Evolutionary conservation across 306 rosid genomes (phyloP), one percentile per base, ranked within the genome.

Genomic region (Cicer arietinum): DNA sequence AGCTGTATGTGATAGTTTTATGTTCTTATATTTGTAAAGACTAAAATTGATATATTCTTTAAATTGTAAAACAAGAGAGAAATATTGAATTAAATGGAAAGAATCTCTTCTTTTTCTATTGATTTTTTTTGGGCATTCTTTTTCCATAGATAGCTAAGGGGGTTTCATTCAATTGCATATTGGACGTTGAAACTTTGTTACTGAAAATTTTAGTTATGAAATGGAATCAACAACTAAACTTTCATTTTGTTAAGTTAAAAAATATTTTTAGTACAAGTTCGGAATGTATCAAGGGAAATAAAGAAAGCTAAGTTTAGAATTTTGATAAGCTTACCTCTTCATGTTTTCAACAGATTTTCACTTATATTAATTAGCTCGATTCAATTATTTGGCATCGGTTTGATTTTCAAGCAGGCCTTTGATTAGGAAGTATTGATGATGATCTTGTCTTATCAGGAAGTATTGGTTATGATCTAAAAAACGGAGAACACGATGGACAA

Each of bases 281-380:
- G 57, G 12, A 67, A 77, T 45, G 60, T 44, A 35, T 68, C 8
- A 37, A 69, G 52, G 22, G 30, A 67, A 54, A 44, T 16, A 1
- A 40, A 64, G 72, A 42, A 37, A 10, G 42, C 63, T 40, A 12
- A 47, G 18, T 50, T 16, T 3, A 25, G 25, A 25, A 18, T 52
- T 66, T 10, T 22, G 7, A 40, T n/a, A 8, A 8, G 52, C 45
- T 54, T 53, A 53, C 39, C 20, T 14, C 67, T 76, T 37, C 54
- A 53, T 76, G 74, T 54, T 42, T 22, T 76, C 69, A 45, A 37
- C 61, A 58, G 46, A 14, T 68, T 42, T 45, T 68, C 75, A 45
- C 69, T 56, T 57, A 39, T 66, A 56, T 77, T 67, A 43, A 17
- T 57, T 18, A 54, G 61, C 5, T 7, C 25, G 6, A 52, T 30